Evolutionary conservation across 495 filamentous ascomycete genomes (phyloP).

Genomic region (Hypoxylon lienhwacheense): DNA sequence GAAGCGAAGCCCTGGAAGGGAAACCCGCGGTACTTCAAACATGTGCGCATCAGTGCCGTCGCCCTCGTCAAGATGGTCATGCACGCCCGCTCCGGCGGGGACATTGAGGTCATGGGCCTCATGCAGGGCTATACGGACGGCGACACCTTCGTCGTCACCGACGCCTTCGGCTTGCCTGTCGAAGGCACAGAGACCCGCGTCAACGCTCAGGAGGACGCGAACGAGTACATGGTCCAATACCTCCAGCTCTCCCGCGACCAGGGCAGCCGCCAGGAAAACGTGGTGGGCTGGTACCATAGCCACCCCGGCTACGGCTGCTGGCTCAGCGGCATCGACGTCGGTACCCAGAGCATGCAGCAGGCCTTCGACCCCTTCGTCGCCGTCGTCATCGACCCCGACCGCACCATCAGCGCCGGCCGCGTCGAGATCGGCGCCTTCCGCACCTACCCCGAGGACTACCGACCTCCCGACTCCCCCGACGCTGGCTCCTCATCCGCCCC

Average conservation of each 20-base stretch:
- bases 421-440: slow-evolving; percentile 98
- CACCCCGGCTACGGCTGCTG: slow-evolving; percentile 99
- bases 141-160: slow-evolving; percentile 86
- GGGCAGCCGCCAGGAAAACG: slow-evolving; percentile 75
- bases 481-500: slow-evolving; percentile 40
- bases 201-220: slow-evolving; percentile 91
- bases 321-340: slow-evolving; percentile 94
- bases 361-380: slow-evolving; percentile 88
- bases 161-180: slow-evolving; percentile 91
- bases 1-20: slow-evolving; percentile 73
- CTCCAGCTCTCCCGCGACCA: slow-evolving; percentile 73
- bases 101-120: slow-evolving; percentile 94
- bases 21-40: slow-evolving; percentile 89
- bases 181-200: slow-evolving; percentile 98
- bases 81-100: slow-evolving; percentile 92
- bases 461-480: slow-evolving; percentile 31
- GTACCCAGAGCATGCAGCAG: slow-evolving; percentile 84
- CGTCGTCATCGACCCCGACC: slow-evolving; percentile 95
- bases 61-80: slow-evolving; percentile 99
- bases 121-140: slow-evolving; percentile 95
- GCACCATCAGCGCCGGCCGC: slow-evolving; percentile 90
- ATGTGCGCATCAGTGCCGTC: slow-evolving; percentile 88
- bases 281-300: slow-evolving; percentile 96
- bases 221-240: slow-evolving; percentile 94
- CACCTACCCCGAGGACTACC: slow-evolving; percentile 81